Evolutionary conservation across 2,329 filamentous ascomycete genomes (phyloP), one percentile per base, ranked within the genome.

Genomic region (Aspergillus fischeri): DNA sequence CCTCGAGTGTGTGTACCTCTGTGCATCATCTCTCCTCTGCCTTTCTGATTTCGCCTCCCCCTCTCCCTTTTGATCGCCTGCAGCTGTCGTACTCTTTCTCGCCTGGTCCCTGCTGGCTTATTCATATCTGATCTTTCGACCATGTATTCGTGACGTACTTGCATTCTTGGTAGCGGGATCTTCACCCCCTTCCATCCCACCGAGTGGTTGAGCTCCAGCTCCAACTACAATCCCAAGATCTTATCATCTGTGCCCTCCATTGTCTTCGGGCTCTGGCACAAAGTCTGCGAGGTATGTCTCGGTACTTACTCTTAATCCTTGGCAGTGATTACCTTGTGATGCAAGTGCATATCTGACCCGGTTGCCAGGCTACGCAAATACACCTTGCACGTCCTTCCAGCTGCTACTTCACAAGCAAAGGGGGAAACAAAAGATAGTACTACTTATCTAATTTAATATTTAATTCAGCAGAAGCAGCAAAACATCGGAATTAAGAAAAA

Each of bases 111-210:
- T 44, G 44, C 45, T 38, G 20, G 41, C 38, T 47, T 29, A 21
- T 48, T 50, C 41, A 50, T 50, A 42, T 53, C 53, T 27, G 51
- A 38, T 41, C 50, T 29, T 54, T 56, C 51, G 61, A 63, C 53
- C 61, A 68, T 68, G 66, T 58, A 60, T 61, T 55, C 56, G 62
- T 67, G 65, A 67, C 63, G 63, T 64, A 65, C 58, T 50, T 55
- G 57, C 65, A 66, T 68, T 68, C 64, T 49, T 67, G 56, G 61
- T 63, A 63, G 61, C 62, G 64, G 64, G 61, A 59, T 60, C 53
- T 56, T 59, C 54, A 55, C 55, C 58, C 48, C 32, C 49, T 41
- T 38, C 60, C 61, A 62, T 61, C 56, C 59, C 59, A 60, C 54
- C 52, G 38, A 56, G 47, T 55, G 54, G 50, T 58, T 55, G 51